A percentile compares a stretch with the other conserved stretches of the same genome.
Evolutionary conservation across 108 stramenopile species (phyloP).

Genomic region (Skeletonema marinoi): DNA sequence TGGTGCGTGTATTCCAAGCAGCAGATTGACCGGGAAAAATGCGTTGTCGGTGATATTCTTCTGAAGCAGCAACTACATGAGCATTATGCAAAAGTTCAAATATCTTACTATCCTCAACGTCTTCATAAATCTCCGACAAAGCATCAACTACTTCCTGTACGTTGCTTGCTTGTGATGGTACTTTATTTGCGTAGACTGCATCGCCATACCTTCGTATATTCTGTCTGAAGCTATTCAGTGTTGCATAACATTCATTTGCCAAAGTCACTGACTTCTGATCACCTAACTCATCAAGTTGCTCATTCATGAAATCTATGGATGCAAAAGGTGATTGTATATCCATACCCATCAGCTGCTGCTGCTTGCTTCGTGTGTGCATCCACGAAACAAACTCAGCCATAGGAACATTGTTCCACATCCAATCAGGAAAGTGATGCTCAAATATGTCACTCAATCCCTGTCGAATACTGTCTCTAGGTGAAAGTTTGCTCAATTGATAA

Average conservation of each 20-base stretch:
- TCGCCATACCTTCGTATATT: slow-evolving; percentile 11
- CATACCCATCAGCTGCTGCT: slow-evolving; percentile 7
- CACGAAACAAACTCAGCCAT: slow-evolving; percentile 21
- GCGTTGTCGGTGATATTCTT: slow-evolving; percentile 13
- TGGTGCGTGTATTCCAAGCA: slow-evolving; percentile 15
- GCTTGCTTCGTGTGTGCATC: neutral
- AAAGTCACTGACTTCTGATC: neutral
- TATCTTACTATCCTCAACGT: too few relatives aligned
- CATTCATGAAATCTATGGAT: slow-evolving; percentile 3
- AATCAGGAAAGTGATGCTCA: slow-evolving; percentile 5
- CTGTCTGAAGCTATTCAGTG: slow-evolving; percentile 4
- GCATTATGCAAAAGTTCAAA: slow-evolving; percentile 8
- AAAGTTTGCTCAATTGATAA: neutral
- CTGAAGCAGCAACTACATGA: slow-evolving; percentile 11
- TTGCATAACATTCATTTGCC: slow-evolving; percentile 1
- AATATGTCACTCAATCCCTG: neutral
- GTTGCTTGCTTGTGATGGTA: slow-evolving; percentile 1
- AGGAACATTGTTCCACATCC: slow-evolving; percentile 23
- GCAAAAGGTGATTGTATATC: slow-evolving; percentile 8
- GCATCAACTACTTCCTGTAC: neutral
- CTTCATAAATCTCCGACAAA: neutral
- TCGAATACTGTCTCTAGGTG: neutral
- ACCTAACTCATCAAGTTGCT: slow-evolving; percentile 1
- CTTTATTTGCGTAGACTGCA: slow-evolving; percentile 2
- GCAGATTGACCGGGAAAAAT: slow-evolving; percentile 11